These are phyloP conservation scores for Leccinum pseudoinsigne DNA, from an alignment of 1,284 basidiomycete species.

Conservation along the genomic window DNA sequence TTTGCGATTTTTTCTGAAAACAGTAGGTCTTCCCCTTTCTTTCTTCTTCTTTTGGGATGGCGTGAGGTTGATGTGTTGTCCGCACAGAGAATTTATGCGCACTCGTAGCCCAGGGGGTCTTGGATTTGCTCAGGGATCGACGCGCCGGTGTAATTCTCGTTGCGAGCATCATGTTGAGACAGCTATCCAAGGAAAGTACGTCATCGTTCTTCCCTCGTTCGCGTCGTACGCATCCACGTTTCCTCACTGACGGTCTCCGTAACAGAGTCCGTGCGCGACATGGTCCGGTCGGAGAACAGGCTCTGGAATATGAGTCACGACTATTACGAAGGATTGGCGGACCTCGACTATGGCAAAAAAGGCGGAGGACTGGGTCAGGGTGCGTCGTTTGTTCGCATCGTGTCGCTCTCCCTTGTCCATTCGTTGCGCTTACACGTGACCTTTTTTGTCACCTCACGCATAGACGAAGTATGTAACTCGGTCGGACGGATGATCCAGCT, in stretches of 20 bases:
- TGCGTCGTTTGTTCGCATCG: not conserved
- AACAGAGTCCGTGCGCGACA: conserved; percentile 22
- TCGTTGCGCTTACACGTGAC: not conserved
- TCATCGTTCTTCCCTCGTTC: not conserved
- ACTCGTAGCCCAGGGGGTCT: conserved; percentile 13
- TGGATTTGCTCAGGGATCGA: conserved; percentile 21
- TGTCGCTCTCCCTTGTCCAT: not conserved
- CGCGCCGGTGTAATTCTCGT: conserved; percentile 19
- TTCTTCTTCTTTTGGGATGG: not conserved
- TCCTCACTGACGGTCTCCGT: not conserved
- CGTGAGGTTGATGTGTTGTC: not conserved
- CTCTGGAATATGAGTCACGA: conserved; percentile 23
- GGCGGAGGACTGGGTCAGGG: not conserved
- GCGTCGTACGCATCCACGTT: not conserved
- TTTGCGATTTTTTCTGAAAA: conserved; percentile 14
- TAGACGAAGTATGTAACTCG: conserved; percentile 28
- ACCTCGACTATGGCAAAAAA: conserved; percentile 16
- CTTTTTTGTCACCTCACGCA: not conserved
- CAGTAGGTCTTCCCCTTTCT: not conserved
- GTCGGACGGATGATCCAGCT: conserved; percentile 25
- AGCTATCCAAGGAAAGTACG: conserved; percentile 21
- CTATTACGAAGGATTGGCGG: conserved; percentile 22
- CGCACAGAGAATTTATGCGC: not conserved
- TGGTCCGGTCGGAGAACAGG: conserved; percentile 12
- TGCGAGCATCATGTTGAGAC: conserved; percentile 16